Percentiles rank a stretch among this genome's conserved stretches.
Conservation (phyloP, 2,329 filamentous ascomycete species). For the Colletotrichum caudatum region DNA sequence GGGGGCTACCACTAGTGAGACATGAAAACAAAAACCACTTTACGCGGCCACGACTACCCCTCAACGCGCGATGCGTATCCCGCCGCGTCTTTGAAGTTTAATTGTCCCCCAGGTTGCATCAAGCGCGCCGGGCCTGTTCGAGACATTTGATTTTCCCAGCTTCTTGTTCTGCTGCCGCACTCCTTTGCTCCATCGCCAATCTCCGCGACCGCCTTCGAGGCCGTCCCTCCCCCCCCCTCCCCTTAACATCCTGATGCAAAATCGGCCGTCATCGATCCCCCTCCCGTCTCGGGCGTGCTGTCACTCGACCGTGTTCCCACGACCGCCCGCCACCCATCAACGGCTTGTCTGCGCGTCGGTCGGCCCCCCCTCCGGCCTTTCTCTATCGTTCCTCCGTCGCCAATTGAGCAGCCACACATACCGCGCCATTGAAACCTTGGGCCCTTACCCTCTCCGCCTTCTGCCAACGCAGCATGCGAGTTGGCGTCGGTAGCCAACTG, state of each 20-base stretch:
- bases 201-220: neutral
- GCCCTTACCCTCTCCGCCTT: neutral
- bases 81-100: neutral
- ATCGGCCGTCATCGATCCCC: slow-evolving; percentile 18
- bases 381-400: slow-evolving; percentile 1
- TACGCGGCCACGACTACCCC: slow-evolving; percentile 29
- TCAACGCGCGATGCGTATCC: slow-evolving; percentile 17
- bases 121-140: neutral
- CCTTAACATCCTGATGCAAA: neutral
- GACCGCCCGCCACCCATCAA: slow-evolving; percentile 20
- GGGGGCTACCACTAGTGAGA: neutral
- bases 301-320: neutral
- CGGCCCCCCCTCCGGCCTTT: neutral
- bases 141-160: neutral
- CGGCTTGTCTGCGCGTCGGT: slow-evolving; percentile 11
- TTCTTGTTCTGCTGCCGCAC: too few relatives aligned
- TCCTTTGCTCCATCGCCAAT: neutral
- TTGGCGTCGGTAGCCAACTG: slow-evolving; percentile 11
- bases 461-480: slow-evolving; percentile 34
- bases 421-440: slow-evolving; percentile 25
- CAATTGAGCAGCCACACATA: slow-evolving; percentile 31
- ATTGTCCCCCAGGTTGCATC: neutral
- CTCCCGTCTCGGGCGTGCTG: slow-evolving; percentile 7
- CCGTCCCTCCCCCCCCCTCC: too few relatives aligned
- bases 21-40: slow-evolving; percentile 21